Evolutionary conservation across 2,329 filamentous ascomycete species (phyloP), one percentile per base, ranked within the genome.

Genomic region (Exophiala mesophila): DNA sequence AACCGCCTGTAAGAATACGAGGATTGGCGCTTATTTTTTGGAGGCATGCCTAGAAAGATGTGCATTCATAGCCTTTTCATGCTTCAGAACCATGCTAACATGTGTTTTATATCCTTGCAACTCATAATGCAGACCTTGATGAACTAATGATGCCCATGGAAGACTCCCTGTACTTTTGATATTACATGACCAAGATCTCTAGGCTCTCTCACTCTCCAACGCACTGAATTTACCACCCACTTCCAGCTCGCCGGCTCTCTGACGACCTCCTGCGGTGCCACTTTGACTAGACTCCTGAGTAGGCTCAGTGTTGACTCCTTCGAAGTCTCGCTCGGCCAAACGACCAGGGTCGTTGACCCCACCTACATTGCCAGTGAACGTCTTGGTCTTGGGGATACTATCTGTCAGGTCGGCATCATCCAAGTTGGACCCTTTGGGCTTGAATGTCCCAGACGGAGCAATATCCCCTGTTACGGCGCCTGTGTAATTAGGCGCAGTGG

Each of bases 341-440:
- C 76, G 63, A 2, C 69, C 71, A 3, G 78, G 77, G 53, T 82
- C 78, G 29, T 77, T 66, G 49, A 71, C 60, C 2, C 66, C 65
- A 2, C 77, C 77, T 46, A 80, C 72, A 17, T 76, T 70, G 10
- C 63, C 60, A 17, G 57, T 69, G 57, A 70, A 78, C 54, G 70
- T 74, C 23, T 68, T 71, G 45, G 76, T 77, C 16, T 61, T 54
- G 17, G 64, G 63, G 5, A 53, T 45, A 28, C 35, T 40, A 4
- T 49, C 42, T 9, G 52, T 36, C 6, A 59, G 60, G 31, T 64
- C 58, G 19, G 59, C 55, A 18, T 65, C 60, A 49, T 77, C 73
- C 39, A 78, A 50, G 53, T 76, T 73, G 43, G 59, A 63, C 10
- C 76, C 75, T 50, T 76, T 70, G 4, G 74, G 73, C 58, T 70